phyloP scores from a whole-genome alignment of 106 monocot species.

The Agapanthus africanus region DNA sequence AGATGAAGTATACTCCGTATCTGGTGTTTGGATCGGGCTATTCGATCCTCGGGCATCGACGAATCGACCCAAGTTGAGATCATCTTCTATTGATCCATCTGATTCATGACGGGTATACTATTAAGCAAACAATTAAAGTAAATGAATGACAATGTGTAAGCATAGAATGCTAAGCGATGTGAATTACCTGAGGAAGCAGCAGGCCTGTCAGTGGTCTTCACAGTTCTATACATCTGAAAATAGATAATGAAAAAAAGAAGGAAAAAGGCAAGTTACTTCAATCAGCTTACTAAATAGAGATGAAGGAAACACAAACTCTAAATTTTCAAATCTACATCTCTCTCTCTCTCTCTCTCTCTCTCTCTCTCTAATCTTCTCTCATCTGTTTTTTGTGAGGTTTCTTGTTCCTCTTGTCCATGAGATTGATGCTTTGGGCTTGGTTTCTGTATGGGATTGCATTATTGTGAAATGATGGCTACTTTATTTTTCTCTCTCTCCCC shows the following conservation, averaged over 20 bases:
- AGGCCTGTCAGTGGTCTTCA: conserved; percentile 36
- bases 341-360: conserved; percentile 1
- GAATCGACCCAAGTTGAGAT: conserved; percentile 30
- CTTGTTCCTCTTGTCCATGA: conserved; percentile 2
- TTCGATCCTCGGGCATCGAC: background rate
- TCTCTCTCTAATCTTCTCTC: too few relatives aligned
- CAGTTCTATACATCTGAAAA: conserved; percentile 44
- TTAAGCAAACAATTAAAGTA: background rate
- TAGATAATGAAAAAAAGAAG: conserved; percentile 7
- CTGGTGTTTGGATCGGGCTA: background rate
- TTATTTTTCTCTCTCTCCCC: conserved; percentile 10
- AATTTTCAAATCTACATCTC: conserved; percentile 5
- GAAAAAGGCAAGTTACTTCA: background rate
- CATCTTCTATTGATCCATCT: conserved; percentile 59
- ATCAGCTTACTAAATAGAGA: background rate
- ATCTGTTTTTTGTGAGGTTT: conserved; percentile 14
- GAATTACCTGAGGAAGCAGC: conserved; percentile 40
- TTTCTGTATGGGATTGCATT: conserved; percentile 20
- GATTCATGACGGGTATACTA: conserved; percentile 18
- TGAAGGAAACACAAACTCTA: background rate
- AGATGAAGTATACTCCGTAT: background rate
- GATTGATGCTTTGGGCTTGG: background rate
- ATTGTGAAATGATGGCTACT: conserved; percentile 54
- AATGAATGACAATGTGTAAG: background rate
- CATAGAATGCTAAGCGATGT: background rate